Evolutionary conservation across 106 monocot species (phyloP).

Genomic region (Dendrobium officinale): DNA sequence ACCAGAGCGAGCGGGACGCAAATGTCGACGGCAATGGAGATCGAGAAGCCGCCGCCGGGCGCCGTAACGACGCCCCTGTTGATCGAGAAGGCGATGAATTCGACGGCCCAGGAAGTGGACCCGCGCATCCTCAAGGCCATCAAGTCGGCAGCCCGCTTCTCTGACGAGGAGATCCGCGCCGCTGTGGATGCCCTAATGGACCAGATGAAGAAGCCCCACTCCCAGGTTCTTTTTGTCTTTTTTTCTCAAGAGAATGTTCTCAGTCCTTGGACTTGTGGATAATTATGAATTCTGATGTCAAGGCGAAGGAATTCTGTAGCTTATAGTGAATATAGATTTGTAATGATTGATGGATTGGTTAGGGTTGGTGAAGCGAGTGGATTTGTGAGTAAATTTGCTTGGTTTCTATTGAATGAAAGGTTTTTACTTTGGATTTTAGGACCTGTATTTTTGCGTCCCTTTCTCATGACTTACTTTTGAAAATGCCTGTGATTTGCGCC

Average conservation of each 20-base stretch:
- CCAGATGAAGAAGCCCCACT: constrained; percentile 75
- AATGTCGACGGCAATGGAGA: not conserved
- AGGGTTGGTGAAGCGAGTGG: too few species aligned
- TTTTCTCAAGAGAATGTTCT: not conserved
- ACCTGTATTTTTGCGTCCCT: not conserved
- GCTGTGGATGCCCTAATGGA: constrained; percentile 50
- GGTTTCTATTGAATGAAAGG: not conserved
- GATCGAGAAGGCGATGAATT: constrained; percentile 65
- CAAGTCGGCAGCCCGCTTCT: constrained; percentile 61
- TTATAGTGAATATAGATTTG: not conserved
- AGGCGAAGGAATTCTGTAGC: not conserved
- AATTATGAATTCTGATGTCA: not conserved
- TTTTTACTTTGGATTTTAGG: constrained; percentile 7
- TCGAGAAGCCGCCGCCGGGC: constrained; percentile 2
- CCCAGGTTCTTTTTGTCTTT: constrained; percentile 38
- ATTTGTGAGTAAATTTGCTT: not conserved
- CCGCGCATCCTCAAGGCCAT: constrained; percentile 65
- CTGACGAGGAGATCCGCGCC: constrained; percentile 24
- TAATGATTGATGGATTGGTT: not conserved
- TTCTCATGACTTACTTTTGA: not conserved
- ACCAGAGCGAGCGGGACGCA: too few species aligned
- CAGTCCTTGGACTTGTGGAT: not conserved
- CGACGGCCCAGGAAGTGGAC: constrained; percentile 51
- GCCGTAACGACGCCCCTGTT: constrained; percentile 17
- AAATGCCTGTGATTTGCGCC: not conserved